A percentile compares a stretch with the other conserved stretches of the same genome.
These are phyloP conservation scores for Penicillium digitatum DNA, from an alignment of 2,329 filamentous ascomycete species.

Conservation along the genomic window DNA sequence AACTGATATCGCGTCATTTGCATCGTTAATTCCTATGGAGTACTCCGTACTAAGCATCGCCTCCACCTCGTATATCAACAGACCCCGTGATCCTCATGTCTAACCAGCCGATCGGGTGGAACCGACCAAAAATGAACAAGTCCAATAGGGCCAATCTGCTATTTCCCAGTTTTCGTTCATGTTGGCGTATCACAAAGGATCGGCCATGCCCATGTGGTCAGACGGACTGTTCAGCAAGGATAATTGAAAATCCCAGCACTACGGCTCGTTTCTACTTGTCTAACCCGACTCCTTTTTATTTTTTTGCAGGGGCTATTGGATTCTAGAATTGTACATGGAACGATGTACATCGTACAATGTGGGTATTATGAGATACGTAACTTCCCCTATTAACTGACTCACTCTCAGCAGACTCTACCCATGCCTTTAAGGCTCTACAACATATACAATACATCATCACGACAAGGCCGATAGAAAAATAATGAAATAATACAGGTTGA, in stretches of 20 bases:
- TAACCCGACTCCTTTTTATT: background rate
- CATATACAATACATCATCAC: background rate
- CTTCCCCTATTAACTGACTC: too few relatives aligned
- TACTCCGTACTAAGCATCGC: background rate
- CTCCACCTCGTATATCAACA: background rate
- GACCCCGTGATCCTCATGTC: constrained; percentile 3
- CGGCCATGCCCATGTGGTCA: constrained; percentile 14
- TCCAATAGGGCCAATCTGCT: background rate
- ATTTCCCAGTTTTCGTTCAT: background rate
- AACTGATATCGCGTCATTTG: background rate
- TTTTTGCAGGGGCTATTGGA: background rate
- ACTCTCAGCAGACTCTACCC: too few relatives aligned
- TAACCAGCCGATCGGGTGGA: constrained; percentile 5
- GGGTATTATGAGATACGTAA: too few relatives aligned
- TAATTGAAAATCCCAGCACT: background rate
- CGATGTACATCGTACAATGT: background rate
- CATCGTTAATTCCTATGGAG: background rate
- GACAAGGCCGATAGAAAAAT: background rate
- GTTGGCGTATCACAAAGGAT: constrained; percentile 1
- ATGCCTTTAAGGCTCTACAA: too few relatives aligned
- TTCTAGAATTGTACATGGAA: background rate
- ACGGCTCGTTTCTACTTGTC: constrained; percentile 5
- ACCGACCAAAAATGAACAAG: background rate
- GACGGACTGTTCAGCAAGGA: constrained; percentile 6
- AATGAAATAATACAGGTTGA: background rate